These are phyloP conservation scores for Cladosporium oxysporum DNA, from an alignment of 2,329 filamentous ascomycete species.

Conservation along the genomic window DNA sequence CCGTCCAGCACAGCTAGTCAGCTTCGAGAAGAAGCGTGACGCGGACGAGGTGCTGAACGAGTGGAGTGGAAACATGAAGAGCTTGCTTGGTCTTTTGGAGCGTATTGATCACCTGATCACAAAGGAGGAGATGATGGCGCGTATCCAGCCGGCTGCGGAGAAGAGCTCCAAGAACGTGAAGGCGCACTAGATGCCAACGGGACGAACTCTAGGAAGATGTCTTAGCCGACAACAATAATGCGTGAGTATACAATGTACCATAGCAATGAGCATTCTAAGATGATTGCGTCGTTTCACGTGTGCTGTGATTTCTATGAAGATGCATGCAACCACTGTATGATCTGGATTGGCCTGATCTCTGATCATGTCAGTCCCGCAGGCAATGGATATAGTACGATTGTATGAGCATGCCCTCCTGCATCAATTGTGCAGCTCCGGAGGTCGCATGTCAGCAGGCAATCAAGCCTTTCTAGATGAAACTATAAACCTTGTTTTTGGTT, in stretches of 20 bases:
- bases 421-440: not conserved
- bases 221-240: not conserved
- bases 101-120: slow-evolving; percentile 97
- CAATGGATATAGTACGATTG: not conserved
- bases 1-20: slow-evolving; percentile 86
- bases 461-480: not conserved
- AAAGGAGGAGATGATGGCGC: slow-evolving; percentile 99
- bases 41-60: slow-evolving; percentile 96
- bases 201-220: not conserved
- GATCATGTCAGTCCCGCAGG: too few relatives aligned
- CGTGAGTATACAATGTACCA: slow-evolving; percentile 21
- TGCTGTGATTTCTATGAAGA: not conserved
- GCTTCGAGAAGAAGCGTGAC: slow-evolving; percentile 90
- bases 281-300: not conserved
- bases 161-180: slow-evolving; percentile 40
- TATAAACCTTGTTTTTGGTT: not conserved
- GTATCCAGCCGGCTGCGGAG: slow-evolving; percentile 72
- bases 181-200: slow-evolving; percentile 10
- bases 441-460: not conserved
- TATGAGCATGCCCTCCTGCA: not conserved
- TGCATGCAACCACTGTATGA: not conserved
- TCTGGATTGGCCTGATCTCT: not conserved
- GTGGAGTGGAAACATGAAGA: slow-evolving; percentile 99
- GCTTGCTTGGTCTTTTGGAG: slow-evolving; percentile 78
- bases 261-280: slow-evolving; percentile 14